These are phyloP conservation scores for Phyllosticta ampelicida DNA, from an alignment of 2,329 filamentous ascomycete genomes.

Conservation along the genomic window DNA sequence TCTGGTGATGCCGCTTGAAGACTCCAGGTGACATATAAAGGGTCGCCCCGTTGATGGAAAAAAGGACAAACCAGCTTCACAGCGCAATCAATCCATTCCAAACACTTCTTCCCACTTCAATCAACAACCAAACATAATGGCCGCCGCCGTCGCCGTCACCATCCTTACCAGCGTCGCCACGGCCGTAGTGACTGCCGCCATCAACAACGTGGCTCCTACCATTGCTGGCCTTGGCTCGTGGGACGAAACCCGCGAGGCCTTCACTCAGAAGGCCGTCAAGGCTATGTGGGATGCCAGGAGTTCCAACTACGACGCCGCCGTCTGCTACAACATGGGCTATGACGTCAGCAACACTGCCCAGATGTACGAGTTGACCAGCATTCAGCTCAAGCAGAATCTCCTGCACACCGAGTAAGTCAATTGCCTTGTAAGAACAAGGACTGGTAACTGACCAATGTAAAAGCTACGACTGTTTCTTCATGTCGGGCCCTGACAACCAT, in stretches of 20 bases:
- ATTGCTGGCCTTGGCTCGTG: constrained; percentile 5
- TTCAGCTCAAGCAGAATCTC: not conserved
- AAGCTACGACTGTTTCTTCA: constrained; percentile 10
- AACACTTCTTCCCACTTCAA: not conserved
- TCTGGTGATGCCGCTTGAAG: not conserved
- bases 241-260: constrained; percentile 6
- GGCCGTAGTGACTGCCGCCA: constrained; percentile 3
- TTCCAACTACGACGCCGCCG: constrained; percentile 3
- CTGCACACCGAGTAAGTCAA: constrained; percentile 5
- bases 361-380: constrained; percentile 8
- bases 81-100: not conserved
- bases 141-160: constrained; percentile 7
- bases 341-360: constrained; percentile 5
- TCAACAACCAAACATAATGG: constrained; percentile 1
- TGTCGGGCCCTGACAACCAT: constrained; percentile 9
- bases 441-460: not conserved
- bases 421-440: not conserved
- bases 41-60: not conserved
- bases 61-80: not conserved
- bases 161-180: constrained; percentile 6
- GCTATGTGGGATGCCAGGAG: constrained; percentile 2
- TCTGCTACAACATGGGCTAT: constrained; percentile 11
- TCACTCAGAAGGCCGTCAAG: constrained; percentile 7
- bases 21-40: not conserved
- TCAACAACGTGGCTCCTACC: constrained; percentile 7